These are phyloP conservation scores for Hypoxylon sp. DNA, from an alignment of 2,329 filamentous ascomycete species.

Conservation along the genomic window DNA sequence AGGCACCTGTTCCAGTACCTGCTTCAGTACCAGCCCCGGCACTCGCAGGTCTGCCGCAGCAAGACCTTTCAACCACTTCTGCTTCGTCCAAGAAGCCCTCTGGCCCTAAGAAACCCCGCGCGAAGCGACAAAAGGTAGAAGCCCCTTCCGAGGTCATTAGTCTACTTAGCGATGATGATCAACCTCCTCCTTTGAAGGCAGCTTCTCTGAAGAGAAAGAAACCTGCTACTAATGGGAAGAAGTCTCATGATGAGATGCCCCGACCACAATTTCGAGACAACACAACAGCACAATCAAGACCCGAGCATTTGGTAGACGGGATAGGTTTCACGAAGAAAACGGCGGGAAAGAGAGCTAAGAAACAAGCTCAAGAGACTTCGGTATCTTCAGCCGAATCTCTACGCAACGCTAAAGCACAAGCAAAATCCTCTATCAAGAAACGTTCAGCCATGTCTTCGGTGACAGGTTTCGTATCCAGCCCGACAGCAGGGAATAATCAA, in stretches of 20 bases:
- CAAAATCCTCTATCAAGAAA: conserved; percentile 8
- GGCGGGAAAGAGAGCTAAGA: no score
- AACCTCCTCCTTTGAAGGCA: background rate
- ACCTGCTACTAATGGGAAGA: background rate
- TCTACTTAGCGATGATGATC: background rate
- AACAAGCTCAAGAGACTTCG: background rate
- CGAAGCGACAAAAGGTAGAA: background rate
- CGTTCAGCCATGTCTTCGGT: background rate
- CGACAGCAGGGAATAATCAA: background rate
- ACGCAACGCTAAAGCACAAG: conserved; percentile 8
- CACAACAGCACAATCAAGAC: no score
- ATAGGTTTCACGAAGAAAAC: no score
- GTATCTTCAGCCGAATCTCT: conserved; percentile 1
- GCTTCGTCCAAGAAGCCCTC: background rate
- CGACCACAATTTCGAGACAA: no score
- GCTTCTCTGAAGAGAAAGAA: background rate
- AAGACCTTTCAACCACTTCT: background rate
- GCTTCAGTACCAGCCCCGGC: no score
- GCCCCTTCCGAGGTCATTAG: background rate
- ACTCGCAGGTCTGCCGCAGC: background rate
- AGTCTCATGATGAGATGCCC: no score
- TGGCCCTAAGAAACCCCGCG: no score
- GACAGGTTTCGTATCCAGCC: background rate
- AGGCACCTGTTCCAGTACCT: background rate
- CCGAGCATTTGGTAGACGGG: no score